Evolutionary conservation across 345 rosid genomes (phyloP).

Genomic region (Linum lewisii): DNA sequence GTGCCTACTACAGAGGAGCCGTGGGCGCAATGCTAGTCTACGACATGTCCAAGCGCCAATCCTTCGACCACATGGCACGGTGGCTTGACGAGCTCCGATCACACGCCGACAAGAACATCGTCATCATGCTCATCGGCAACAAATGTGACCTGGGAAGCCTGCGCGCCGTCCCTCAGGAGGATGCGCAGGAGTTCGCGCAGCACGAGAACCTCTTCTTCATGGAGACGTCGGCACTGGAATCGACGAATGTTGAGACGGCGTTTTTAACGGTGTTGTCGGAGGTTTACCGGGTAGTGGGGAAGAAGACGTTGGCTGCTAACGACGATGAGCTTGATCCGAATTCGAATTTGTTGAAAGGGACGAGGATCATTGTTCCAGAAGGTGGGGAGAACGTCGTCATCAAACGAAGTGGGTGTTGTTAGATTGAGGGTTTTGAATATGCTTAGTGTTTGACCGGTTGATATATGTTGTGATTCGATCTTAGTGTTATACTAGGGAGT

Average conservation of each 20-base stretch:
- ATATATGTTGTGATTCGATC: no score
- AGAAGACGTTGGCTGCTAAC: neutral
- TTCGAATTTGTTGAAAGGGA: neutral
- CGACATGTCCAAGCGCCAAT: constrained; percentile 2
- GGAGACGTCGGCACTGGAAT: constrained; percentile 1
- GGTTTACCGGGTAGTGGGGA: neutral
- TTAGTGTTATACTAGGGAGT: no score
- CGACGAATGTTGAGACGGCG: neutral
- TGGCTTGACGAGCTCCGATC: neutral
- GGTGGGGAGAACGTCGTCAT: neutral
- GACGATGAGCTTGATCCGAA: neutral
- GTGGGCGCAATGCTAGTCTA: constrained; percentile 2
- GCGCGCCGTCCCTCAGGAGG: neutral
- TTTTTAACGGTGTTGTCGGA: constrained; percentile 1
- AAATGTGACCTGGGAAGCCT: constrained; percentile 2
- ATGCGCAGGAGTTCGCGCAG: constrained; percentile 3
- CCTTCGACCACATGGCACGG: constrained; percentile 3
- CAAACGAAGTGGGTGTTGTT: neutral
- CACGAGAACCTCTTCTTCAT: constrained; percentile 5
- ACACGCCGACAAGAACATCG: constrained; percentile 2
- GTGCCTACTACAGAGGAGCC: constrained; percentile 1
- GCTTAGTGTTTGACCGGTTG: no score
- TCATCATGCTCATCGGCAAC: constrained; percentile 3
- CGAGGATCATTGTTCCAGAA: neutral
- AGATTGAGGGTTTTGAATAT: no score